phyloP scores from a whole-genome alignment of 1,139 yeast genomes.

The Starmera stellimalicola region DNA sequence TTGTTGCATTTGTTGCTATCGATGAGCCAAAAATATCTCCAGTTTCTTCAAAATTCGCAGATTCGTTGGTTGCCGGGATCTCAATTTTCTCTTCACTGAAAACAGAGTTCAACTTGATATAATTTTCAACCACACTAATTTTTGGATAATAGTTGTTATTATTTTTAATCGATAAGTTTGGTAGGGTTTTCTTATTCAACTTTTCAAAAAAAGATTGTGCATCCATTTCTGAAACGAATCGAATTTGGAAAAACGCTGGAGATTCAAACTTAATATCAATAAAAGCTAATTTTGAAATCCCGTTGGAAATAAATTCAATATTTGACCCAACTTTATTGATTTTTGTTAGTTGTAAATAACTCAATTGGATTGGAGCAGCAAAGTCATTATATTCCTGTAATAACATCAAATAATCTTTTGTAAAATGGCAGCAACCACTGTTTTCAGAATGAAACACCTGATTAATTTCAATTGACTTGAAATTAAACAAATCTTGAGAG shows the following conservation, averaged over 20 bases:
- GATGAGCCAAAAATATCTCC: slow-evolving; percentile 10
- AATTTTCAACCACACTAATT: slow-evolving; percentile 20
- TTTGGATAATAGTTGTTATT: slow-evolving; percentile 8
- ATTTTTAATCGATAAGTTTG: neutral
- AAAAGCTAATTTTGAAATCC: slow-evolving; percentile 8
- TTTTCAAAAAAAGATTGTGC: slow-evolving; percentile 5
- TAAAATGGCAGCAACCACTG: slow-evolving; percentile 10
- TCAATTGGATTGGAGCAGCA: slow-evolving; percentile 14
- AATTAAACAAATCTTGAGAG: slow-evolving; percentile 4
- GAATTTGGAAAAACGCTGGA: slow-evolving; percentile 3
- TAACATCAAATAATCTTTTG: slow-evolving; percentile 5
- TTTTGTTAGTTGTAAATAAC: slow-evolving; percentile 4
- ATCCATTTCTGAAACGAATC: slow-evolving; percentile 8
- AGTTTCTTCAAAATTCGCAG: slow-evolving; percentile 7
- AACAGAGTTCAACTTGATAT: slow-evolving; percentile 17
- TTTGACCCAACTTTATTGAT: slow-evolving; percentile 1
- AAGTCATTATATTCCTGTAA: slow-evolving; percentile 10
- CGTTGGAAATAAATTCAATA: slow-evolving; percentile 3
- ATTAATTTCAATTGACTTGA: slow-evolving; percentile 5
- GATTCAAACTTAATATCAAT: slow-evolving; percentile 5
- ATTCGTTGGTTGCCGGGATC: neutral
- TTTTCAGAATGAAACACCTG: slow-evolving; percentile 3
- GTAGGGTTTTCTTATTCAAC: slow-evolving; percentile 11
- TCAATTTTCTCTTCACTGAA: slow-evolving; percentile 15
- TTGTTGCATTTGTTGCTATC: slow-evolving; percentile 8